A percentile compares a stretch with the other conserved stretches of the same genome.
Evolutionary conservation across 2,329 filamentous ascomycete species (phyloP).

Genomic region (Coleophoma cylindrospora): DNA sequence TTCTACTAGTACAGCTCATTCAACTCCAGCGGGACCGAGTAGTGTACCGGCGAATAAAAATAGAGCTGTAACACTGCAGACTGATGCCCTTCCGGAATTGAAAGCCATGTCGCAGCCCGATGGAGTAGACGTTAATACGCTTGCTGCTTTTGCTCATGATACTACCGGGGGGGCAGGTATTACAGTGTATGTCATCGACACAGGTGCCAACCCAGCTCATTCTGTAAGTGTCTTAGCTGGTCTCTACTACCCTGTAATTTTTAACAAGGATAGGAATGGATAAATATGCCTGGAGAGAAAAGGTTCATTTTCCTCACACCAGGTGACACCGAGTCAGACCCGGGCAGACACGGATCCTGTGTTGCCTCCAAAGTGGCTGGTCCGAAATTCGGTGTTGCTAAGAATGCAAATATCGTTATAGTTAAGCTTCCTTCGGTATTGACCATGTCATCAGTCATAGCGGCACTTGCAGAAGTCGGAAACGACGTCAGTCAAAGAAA

Average conservation of each 20-base stretch:
- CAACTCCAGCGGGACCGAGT: background rate
- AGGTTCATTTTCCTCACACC: background rate
- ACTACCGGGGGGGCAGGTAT: background rate
- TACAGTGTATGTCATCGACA: background rate
- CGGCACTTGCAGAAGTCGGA: background rate
- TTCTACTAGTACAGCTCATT: background rate
- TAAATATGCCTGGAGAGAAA: background rate
- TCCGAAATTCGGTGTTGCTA: background rate
- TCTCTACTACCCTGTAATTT: background rate
- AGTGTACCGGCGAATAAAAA: background rate
- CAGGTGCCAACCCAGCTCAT: background rate
- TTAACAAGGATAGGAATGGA: background rate
- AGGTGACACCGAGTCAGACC: background rate
- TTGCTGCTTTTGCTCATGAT: background rate
- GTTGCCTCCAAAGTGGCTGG: slow-evolving; percentile 3
- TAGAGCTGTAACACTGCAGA: background rate
- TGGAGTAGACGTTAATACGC: background rate
- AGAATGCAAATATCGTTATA: slow-evolving; percentile 5
- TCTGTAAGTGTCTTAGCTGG: background rate
- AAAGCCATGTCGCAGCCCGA: background rate
- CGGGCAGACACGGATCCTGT: slow-evolving; percentile 1
- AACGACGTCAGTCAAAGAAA: background rate
- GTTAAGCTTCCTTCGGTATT: background rate
- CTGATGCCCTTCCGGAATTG: background rate
- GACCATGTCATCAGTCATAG: background rate